phyloP scores from a whole-genome alignment of 2,329 filamentous ascomycete species.

The Parasarocladium wereldwijsianum region DNA sequence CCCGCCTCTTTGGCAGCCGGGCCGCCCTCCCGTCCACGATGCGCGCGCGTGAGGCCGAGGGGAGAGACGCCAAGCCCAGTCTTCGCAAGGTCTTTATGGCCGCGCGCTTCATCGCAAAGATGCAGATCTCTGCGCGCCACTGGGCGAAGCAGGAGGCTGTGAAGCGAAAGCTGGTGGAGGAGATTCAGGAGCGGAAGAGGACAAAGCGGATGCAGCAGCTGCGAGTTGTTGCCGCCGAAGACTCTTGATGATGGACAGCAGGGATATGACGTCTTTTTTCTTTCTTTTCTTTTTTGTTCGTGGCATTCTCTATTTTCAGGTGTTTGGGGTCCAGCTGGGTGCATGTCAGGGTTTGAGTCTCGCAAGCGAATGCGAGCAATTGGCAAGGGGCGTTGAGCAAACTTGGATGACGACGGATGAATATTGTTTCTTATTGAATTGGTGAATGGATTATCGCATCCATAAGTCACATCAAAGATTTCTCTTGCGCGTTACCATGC shows the following conservation, averaged over 20 bases:
- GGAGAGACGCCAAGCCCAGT: slow-evolving; percentile 10
- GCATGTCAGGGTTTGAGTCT: too few species aligned
- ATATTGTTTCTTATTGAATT: too few species aligned
- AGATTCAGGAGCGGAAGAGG: slow-evolving; percentile 30
- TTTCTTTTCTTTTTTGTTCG: slow-evolving; percentile 6
- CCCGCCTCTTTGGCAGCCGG: slow-evolving; percentile 23
- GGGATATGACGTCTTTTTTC: slow-evolving; percentile 2
- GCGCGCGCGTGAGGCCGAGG: slow-evolving; percentile 6
- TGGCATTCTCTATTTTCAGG: neutral
- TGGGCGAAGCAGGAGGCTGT: slow-evolving; percentile 39
- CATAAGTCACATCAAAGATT: too few species aligned
- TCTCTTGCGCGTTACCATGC: too few species aligned
- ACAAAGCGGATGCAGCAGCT: slow-evolving; percentile 26
- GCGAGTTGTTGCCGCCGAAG: slow-evolving; percentile 24
- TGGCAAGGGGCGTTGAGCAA: too few species aligned
- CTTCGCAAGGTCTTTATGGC: slow-evolving; percentile 30
- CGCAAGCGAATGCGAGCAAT: too few species aligned
- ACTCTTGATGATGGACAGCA: slow-evolving; percentile 8
- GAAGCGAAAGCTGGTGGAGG: slow-evolving; percentile 31
- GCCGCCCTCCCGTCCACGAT: slow-evolving; percentile 13
- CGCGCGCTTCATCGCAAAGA: slow-evolving; percentile 37
- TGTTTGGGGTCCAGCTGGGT: neutral
- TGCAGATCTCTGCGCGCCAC: slow-evolving; percentile 28
- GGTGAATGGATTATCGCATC: too few species aligned
- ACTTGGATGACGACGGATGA: too few species aligned